phyloP scores from a whole-genome alignment of 2,329 filamentous ascomycete genomes.

The Epichloe baconii region DNA sequence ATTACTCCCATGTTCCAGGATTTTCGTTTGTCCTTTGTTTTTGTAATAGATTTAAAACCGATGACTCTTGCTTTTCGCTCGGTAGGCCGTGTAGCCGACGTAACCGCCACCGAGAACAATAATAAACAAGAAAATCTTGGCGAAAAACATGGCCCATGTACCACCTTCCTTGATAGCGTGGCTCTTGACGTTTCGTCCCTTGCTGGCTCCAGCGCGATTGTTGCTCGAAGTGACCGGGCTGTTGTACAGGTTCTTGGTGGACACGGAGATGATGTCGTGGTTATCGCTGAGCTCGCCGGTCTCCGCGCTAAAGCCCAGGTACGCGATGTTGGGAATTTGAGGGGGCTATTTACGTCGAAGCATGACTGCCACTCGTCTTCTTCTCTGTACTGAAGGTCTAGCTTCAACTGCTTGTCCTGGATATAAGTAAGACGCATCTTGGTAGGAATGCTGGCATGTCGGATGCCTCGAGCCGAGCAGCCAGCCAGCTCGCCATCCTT shows the following conservation, averaged over 20 bases:
- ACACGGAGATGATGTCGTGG: constrained; percentile 86
- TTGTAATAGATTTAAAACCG: constrained; percentile 31
- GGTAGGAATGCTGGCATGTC: constrained; percentile 65
- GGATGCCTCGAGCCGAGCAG: constrained; percentile 86
- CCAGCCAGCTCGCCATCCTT: constrained; percentile 87
- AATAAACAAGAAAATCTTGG: constrained; percentile 72
- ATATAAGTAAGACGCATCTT: constrained; percentile 89
- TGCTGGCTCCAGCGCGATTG: constrained; percentile 24
- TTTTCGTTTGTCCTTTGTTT: neutral
- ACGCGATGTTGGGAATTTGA: constrained; percentile 64
- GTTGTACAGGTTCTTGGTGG: constrained; percentile 79
- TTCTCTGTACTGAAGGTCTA: constrained; percentile 89
- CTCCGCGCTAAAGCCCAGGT: constrained; percentile 71
- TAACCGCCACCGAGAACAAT: constrained; percentile 61
- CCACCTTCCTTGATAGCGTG: constrained; percentile 29
- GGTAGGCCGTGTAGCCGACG: constrained; percentile 74
- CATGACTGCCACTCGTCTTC: constrained; percentile 82
- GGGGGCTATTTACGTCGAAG: constrained; percentile 64
- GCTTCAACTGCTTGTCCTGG: constrained; percentile 79
- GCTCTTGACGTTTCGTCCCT: constrained; percentile 19
- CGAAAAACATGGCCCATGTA: constrained; percentile 51
- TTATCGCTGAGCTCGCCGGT: constrained; percentile 95
- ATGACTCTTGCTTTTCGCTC: constrained; percentile 49
- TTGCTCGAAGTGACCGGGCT: constrained; percentile 26
- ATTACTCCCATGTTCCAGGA: neutral